phyloP scores from a whole-genome alignment of 257 asterid species.

The Jacaranda mimosifolia region DNA sequence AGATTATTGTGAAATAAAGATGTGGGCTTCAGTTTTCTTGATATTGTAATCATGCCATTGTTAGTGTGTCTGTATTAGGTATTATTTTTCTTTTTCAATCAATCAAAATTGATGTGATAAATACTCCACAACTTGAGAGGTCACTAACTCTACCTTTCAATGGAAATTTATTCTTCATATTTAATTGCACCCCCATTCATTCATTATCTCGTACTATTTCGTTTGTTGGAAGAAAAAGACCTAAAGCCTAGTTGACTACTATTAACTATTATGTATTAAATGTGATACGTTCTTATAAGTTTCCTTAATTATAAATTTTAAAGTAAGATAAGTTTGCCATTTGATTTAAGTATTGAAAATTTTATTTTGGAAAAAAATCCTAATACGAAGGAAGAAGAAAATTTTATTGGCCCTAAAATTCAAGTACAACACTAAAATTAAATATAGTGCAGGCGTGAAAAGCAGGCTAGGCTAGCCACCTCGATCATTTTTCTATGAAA shows the following conservation, averaged over 20 bases:
- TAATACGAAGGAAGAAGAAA: no score
- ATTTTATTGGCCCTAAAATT: no score
- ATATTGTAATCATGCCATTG: neutral
- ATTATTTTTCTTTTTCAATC: neutral
- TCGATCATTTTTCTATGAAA: no score
- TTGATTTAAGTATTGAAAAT: no score
- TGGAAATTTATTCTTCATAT: neutral
- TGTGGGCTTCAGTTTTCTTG: slow-evolving; percentile 2
- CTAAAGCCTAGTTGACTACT: neutral
- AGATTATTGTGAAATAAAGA: no score
- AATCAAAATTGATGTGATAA: neutral
- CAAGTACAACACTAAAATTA: no score
- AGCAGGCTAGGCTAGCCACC: no score
- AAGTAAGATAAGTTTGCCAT: no score
- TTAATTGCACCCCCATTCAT: neutral
- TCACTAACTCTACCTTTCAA: neutral
- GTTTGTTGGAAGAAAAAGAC: neutral
- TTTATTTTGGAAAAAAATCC: no score
- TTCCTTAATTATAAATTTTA: no score
- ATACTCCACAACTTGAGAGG: neutral
- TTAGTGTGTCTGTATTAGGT: neutral
- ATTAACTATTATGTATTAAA: neutral
- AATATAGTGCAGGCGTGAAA: no score
- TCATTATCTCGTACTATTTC: neutral
- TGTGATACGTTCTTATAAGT: no score